These are phyloP conservation scores for Ophiocordyceps camponoti-leonardi DNA, from an alignment of 2,329 filamentous ascomycete genomes.

Conservation along the genomic window DNA sequence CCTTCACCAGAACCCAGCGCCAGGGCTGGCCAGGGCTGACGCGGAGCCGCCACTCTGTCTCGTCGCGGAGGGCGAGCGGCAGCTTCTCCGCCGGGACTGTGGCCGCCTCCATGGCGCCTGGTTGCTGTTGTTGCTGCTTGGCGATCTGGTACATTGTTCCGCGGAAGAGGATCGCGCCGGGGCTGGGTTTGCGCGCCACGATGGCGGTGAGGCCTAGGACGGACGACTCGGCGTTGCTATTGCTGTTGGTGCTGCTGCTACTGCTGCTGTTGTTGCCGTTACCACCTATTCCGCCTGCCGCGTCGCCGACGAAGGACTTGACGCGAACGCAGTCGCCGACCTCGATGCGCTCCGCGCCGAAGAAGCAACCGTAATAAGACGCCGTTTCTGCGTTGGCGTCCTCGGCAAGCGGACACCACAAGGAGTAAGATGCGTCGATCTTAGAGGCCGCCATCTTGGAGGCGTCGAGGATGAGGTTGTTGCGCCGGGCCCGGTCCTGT, in stretches of 20 bases:
- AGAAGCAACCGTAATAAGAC: constrained; percentile 28
- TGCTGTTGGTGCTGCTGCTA: background rate
- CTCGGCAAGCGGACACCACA: constrained; percentile 22
- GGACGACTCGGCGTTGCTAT: constrained; percentile 12
- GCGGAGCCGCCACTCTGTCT: constrained; percentile 21
- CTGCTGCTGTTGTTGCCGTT: too few relatives aligned
- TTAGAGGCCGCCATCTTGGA: constrained; percentile 32
- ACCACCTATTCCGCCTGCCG: constrained; percentile 6
- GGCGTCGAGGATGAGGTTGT: constrained; percentile 27
- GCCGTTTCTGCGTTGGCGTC: constrained; percentile 14
- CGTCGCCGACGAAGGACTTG: constrained; percentile 20
- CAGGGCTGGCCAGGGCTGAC: constrained; percentile 15
- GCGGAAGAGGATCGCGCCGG: constrained; percentile 20
- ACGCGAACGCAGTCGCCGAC: constrained; percentile 31
- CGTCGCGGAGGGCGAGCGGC: constrained; percentile 22
- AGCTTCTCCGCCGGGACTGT: constrained; percentile 18
- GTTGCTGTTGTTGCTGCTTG: constrained; percentile 1
- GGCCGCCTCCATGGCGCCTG: constrained; percentile 9
- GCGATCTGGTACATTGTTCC: constrained; percentile 22
- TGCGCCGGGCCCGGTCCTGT: constrained; percentile 19
- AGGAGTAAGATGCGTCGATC: constrained; percentile 29
- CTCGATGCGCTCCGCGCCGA: constrained; percentile 31
- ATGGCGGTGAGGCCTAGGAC: constrained; percentile 23
- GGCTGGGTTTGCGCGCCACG: constrained; percentile 16
- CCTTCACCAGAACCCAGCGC: constrained; percentile 23